Conservation (phyloP, 202 grass and related monocot species). For the Miscanthus sacchariflorus region DNA sequence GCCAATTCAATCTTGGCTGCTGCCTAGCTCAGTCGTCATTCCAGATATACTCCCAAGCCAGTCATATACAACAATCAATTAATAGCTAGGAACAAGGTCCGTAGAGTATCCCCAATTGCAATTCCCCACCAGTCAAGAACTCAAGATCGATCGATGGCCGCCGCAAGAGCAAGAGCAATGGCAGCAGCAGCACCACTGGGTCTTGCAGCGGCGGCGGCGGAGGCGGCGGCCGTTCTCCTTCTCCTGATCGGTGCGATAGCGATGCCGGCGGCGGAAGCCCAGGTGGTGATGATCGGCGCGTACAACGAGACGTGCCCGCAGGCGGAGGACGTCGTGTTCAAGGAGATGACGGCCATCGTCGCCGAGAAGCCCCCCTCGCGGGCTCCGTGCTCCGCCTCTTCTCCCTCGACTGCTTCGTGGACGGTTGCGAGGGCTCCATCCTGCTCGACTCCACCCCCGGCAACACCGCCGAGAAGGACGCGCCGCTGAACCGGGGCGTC, state of each 20-base stretch:
- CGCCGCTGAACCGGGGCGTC: slow-evolving; percentile 63
- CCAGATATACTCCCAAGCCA: too few relatives aligned
- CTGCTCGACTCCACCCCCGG: slow-evolving; percentile 68
- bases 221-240: neutral
- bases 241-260: neutral
- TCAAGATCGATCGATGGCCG: neutral
- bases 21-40: neutral
- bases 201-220: neutral
- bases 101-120: neutral
- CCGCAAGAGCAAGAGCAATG: neutral
- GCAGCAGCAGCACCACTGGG: neutral
- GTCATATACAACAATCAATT: too few relatives aligned
- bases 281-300: slow-evolving; percentile 47
- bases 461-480: slow-evolving; percentile 76
- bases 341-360: slow-evolving; percentile 62
- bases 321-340: slow-evolving; percentile 61
- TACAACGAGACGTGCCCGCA: slow-evolving; percentile 81
- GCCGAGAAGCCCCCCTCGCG: slow-evolving; percentile 56
- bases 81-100: too few relatives aligned
- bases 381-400: slow-evolving; percentile 68
- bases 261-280: neutral
- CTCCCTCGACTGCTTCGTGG: slow-evolving; percentile 85
- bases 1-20: neutral
- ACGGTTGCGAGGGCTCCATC: slow-evolving; percentile 79
- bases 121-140: neutral